Evolutionary conservation across 2,329 filamentous ascomycete species (phyloP).

Genomic region (Monosporascus sp.): DNA sequence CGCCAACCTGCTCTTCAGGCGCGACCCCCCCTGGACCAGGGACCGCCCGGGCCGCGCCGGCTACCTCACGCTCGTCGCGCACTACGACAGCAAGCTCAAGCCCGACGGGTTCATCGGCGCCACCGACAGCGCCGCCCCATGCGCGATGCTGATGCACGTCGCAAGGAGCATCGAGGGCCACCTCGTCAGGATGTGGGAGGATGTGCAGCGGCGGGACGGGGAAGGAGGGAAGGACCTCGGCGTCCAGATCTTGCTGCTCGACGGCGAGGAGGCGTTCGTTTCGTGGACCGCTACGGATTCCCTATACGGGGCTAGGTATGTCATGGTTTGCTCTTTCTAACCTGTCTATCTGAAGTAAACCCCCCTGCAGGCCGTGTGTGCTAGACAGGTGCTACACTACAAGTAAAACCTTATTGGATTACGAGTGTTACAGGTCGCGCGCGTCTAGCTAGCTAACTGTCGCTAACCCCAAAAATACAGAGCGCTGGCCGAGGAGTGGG

Average conservation of each 20-base stretch:
- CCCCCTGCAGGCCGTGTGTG: no score
- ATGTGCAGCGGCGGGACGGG: slow-evolving; percentile 55
- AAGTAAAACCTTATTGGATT: no score
- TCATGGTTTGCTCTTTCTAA: background rate
- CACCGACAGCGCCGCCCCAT: slow-evolving; percentile 77
- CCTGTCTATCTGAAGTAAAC: background rate
- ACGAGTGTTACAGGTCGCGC: no score
- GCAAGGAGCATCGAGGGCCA: slow-evolving; percentile 66
- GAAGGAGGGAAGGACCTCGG: slow-evolving; percentile 59
- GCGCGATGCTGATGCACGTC: slow-evolving; percentile 77
- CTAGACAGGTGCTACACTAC: no score
- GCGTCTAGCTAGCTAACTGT: background rate
- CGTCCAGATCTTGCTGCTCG: slow-evolving; percentile 72
- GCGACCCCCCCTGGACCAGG: slow-evolving; percentile 71
- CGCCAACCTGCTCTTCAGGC: slow-evolving; percentile 67
- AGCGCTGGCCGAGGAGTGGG: slow-evolving; percentile 69
- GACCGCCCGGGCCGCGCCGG: slow-evolving; percentile 69
- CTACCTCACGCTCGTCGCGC: slow-evolving; percentile 71
- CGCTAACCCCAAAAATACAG: slow-evolving; percentile 22
- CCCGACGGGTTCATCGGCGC: slow-evolving; percentile 77
- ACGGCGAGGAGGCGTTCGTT: slow-evolving; percentile 77
- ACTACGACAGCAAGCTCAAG: slow-evolving; percentile 73
- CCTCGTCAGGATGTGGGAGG: slow-evolving; percentile 67
- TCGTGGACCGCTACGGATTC: slow-evolving; percentile 68
- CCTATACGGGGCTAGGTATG: slow-evolving; percentile 67